Evolutionary conservation across 495 filamentous ascomycete species (phyloP), one percentile per base, ranked within the genome.

Genomic region (Penicillium bialowiezense): DNA sequence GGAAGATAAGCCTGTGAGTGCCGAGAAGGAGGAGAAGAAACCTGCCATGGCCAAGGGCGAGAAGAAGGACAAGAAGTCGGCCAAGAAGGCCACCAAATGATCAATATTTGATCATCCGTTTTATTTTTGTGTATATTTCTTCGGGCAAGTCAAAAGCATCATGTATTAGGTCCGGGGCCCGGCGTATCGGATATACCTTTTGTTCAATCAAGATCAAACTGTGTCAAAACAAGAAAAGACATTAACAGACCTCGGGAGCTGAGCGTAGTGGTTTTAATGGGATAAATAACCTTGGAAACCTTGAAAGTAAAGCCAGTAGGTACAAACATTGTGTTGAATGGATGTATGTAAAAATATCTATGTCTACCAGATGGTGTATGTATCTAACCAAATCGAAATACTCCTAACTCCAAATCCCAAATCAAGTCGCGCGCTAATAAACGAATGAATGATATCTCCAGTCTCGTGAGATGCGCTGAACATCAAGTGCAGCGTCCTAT

Each of bases 81-180:
- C 51, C 35, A 73, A 70, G 67, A 74, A 74, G 59, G 52, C 59
- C 23, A 53, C 35, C 51, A 75, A 74, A 67, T 66, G 55, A 68
- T 50, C 44, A 50, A 44, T 35, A 42, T 28, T 14, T 57, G 48
- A 61, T 43, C 51, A 44, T 64, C 48, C 39, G 5, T 46, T 35
- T 39, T 60, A 10, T 32, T 54, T 60, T 47, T 63, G 52, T 56
- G 50, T 61, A 50, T 61, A 59, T 49, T 59, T 48, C 41, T 48
- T 51, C 36, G 44, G 57, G 55, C 59, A 55, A 50, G 48, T 52
- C 46, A 55, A 68, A 70, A 68, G 60, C 58, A 65, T 58, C 44
- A 56, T 56, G 44, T 56, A 54, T 51, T 49, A 31, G 21, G 50
- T 58, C 43, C 33, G 61, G 56, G 59, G 59, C 54, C 58, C 50